Evolutionary conservation across 2,329 filamentous ascomycete species (phyloP).

Genomic region (Trichoderma sp.): DNA sequence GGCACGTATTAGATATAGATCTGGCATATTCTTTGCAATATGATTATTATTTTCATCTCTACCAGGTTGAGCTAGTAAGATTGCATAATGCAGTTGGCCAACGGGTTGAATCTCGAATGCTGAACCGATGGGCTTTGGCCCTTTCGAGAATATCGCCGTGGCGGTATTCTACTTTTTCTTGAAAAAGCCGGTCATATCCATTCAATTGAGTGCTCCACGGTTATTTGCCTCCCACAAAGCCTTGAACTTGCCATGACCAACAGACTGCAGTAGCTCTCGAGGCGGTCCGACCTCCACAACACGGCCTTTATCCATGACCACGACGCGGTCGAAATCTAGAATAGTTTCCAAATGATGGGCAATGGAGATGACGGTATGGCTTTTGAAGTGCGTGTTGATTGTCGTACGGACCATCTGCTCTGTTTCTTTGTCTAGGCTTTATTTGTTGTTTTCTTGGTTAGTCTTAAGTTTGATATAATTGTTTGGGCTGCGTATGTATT

Average conservation of each 20-base stretch:
- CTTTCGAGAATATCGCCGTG: not conserved
- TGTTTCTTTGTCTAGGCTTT: conserved; percentile 38
- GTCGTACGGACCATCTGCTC: conserved; percentile 37
- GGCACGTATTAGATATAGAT: not conserved
- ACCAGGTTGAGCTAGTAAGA: not conserved
- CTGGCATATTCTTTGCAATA: not conserved
- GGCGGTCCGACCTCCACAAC: conserved; percentile 32
- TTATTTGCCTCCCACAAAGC: conserved; percentile 34
- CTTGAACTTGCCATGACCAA: conserved; percentile 28
- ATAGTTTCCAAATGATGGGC: conserved; percentile 48
- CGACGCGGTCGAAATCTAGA: conserved; percentile 34
- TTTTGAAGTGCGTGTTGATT: conserved; percentile 35
- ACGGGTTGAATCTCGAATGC: not conserved
- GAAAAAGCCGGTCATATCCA: no score
- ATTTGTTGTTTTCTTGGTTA: conserved; percentile 1
- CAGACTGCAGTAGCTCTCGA: conserved; percentile 23
- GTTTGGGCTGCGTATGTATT: not conserved
- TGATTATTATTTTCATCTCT: not conserved
- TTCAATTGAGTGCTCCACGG: not conserved
- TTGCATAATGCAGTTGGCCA: not conserved
- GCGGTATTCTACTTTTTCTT: not conserved
- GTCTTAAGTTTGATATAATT: not conserved
- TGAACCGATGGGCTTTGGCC: no score
- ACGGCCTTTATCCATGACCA: conserved; percentile 32
- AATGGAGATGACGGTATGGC: conserved; percentile 55